These are phyloP conservation scores for Cyberlindnera suaveolens DNA, from an alignment of 805 yeast genomes.

Conservation along the genomic window DNA sequence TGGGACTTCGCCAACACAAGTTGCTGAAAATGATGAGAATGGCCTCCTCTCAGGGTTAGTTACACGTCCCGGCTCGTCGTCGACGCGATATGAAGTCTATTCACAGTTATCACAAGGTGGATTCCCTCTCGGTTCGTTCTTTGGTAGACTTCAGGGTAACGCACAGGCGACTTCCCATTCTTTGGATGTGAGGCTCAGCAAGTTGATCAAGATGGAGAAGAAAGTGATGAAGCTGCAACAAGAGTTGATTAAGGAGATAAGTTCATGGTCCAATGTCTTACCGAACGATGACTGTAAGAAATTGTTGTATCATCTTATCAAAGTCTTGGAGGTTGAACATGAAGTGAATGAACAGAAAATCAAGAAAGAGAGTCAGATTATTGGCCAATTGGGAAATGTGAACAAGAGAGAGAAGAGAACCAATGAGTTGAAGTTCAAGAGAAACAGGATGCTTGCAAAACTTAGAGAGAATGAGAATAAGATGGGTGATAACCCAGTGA, in stretches of 20 bases:
- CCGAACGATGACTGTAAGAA: conserved; percentile 34
- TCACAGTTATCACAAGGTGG: conserved; percentile 9
- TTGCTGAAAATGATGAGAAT: conserved; percentile 10
- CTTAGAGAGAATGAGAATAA: conserved; percentile 39
- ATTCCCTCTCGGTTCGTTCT: conserved; percentile 19
- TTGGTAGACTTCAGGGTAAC: conserved; percentile 18
- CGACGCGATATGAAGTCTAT: conserved; percentile 9
- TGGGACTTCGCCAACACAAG: not conserved
- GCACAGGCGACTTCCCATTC: conserved; percentile 23
- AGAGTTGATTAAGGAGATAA: conserved; percentile 34
- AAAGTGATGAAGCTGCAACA: conserved; percentile 30
- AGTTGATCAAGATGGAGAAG: conserved; percentile 34
- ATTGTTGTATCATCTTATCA: conserved; percentile 35
- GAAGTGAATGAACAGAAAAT: conserved; percentile 30
- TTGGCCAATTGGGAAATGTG: conserved; percentile 38
- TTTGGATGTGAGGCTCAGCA: conserved; percentile 29
- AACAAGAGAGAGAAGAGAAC: conserved; percentile 45
- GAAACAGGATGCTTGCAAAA: conserved; percentile 32
- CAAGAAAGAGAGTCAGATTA: conserved; percentile 38
- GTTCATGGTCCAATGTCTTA: conserved; percentile 35
- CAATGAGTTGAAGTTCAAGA: conserved; percentile 30
- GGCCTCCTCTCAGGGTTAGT: conserved; percentile 8
- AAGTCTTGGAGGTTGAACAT: conserved; percentile 32
- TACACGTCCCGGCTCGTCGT: conserved; percentile 14
- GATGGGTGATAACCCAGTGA: conserved; percentile 39